Conservation (phyloP, 345 rosid species). For the Populus alba region DNA sequence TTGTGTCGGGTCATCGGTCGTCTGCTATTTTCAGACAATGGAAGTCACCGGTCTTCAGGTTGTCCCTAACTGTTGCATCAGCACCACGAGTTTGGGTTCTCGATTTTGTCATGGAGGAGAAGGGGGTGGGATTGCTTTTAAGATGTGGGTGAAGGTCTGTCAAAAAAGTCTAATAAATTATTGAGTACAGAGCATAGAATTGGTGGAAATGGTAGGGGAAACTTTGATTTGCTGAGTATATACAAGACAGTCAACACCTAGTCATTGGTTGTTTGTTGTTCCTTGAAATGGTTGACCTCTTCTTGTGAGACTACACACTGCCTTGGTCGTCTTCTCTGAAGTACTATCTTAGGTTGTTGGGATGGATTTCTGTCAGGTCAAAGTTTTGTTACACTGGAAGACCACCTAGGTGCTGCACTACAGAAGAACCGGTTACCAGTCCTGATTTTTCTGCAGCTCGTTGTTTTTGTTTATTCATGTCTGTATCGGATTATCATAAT, state of each 20-base stretch:
- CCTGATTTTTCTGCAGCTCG: conserved; percentile 2
- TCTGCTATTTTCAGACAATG: conserved; percentile 39
- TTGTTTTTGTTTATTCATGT: conserved; percentile 9
- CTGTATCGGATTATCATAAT: conserved; percentile 23
- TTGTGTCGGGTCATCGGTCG: conserved; percentile 43
- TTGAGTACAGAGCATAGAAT: conserved; percentile 16
- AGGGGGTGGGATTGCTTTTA: conserved; percentile 11
- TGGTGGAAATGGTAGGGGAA: conserved; percentile 4
- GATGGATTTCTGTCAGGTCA: conserved; percentile 14
- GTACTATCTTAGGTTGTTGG: conserved; percentile 13
- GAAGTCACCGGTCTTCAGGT: conserved; percentile 33
- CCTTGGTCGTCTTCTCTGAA: conserved; percentile 1
- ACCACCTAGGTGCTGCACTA: conserved; percentile 18
- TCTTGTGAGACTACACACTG: conserved; percentile 4
- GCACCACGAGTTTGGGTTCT: conserved; percentile 44
- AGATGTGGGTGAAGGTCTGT: conserved; percentile 12
- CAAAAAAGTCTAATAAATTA: neutral
- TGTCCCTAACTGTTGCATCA: conserved; percentile 49
- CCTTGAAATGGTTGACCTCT: neutral
- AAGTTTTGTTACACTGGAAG: conserved; percentile 19
- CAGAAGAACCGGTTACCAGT: conserved; percentile 18
- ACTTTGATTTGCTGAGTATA: neutral
- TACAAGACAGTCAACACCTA: conserved; percentile 10
- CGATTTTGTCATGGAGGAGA: conserved; percentile 16
- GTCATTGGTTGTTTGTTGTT: conserved; percentile 6